Evolutionary conservation across 352 stramenopile species (phyloP), one percentile per base, ranked within the genome.

Genomic region (Phytophthora litchii): DNA sequence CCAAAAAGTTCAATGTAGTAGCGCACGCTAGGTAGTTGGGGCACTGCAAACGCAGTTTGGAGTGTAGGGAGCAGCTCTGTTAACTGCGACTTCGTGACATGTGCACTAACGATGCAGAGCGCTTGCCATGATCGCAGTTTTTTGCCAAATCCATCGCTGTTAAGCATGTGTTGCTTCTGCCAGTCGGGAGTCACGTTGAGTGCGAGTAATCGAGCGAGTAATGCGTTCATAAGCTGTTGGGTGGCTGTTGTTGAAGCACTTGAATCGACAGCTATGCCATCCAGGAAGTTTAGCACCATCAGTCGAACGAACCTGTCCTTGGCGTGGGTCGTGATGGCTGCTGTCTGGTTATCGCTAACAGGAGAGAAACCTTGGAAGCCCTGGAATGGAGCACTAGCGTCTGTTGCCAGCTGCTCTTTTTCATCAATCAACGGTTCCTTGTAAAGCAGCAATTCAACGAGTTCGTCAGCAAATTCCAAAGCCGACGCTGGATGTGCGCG

Each of bases 1-100:
- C 64, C 70, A n/a, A 93, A 83, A 12, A 93, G 60, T 53, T 95
- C 86, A 67, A 92, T 89, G 70, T 91, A 95, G 57, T 88, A 91
- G 0, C 86, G 80, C 32, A 93, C 78, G 20, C 70, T 71, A 3
- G 79, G 74, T 12, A 95, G 46, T 34, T 93, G 80, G n/a, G 79
- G 80, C 2, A 76, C 66, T 12, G 68, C 64, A 42, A 92, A 88
- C 1, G 76, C 67, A n/a, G 64, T 72, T 64, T 72, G 76, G 10
- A 95, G 64, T 1, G 70, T 60, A 3, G 61, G 47, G 0, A 76
- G 50, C 14, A 74, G 17, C 14, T 55, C 13, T n/a, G 45, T 53
- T 12, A 76, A 34, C 19, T 60, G 49, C 10, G 70, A 64, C 17
- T 61, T 52, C 7, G 50, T 65, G 20, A 88, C 67, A 46, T 89